Evolutionary conservation across 2,329 filamentous ascomycete species (phyloP).

Genomic region (Monascus ruber): DNA sequence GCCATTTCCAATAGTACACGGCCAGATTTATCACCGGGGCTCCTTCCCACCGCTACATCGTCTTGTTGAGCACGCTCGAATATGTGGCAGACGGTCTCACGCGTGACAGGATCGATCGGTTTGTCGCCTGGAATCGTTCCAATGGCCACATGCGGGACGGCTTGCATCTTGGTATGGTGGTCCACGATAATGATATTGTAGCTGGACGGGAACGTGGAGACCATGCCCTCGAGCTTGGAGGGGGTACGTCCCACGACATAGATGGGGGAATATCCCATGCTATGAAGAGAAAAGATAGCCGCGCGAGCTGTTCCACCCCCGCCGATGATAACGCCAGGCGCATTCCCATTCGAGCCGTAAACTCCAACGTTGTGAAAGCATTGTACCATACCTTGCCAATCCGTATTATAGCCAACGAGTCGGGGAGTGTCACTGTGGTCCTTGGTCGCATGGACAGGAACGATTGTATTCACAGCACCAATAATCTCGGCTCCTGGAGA

Average conservation of each 20-base stretch:
- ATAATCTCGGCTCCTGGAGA: conserved; percentile 69
- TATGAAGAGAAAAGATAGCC: conserved; percentile 76
- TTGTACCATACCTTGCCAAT: conserved; percentile 85
- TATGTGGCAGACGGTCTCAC: conserved; percentile 49
- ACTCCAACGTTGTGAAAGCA: conserved; percentile 62
- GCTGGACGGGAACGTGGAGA: conserved; percentile 57
- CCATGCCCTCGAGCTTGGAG: conserved; percentile 56
- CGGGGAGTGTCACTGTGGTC: conserved; percentile 34
- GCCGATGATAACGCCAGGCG: conserved; percentile 69
- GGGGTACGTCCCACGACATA: conserved; percentile 73
- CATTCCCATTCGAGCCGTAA: conserved; percentile 27
- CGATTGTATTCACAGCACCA: conserved; percentile 89
- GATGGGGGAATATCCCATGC: conserved; percentile 73
- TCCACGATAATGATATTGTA: conserved; percentile 61
- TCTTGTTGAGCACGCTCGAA: conserved; percentile 40
- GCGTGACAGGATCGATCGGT: conserved; percentile 63
- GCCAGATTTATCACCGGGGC: conserved; percentile 25
- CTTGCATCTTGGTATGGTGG: conserved; percentile 40
- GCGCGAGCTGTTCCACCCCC: conserved; percentile 86
- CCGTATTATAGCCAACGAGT: conserved; percentile 82
- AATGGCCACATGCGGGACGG: conserved; percentile 59
- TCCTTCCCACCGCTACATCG: conserved; percentile 25
- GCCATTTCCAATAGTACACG: conserved; percentile 85
- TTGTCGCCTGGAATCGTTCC: conserved; percentile 84
- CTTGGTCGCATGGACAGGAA: conserved; percentile 41